phyloP scores from a whole-genome alignment of 257 asterid genomes.

The Solanum pennellii region DNA sequence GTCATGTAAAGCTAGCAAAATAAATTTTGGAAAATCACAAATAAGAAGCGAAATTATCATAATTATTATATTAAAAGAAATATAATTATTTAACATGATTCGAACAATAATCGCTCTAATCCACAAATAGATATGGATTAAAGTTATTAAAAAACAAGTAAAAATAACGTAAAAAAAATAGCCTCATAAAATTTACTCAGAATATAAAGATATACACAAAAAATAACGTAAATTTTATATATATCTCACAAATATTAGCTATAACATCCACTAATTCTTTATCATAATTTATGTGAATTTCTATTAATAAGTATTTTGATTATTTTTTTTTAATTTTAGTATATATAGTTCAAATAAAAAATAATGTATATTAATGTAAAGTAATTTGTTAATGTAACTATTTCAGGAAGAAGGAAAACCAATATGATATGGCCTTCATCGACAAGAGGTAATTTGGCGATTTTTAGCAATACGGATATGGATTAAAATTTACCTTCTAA shows the following conservation, averaged over 20 bases:
- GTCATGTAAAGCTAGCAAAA: neutral
- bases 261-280: neutral
- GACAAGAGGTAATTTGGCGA: conserved; percentile 22
- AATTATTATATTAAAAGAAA: no score
- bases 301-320: neutral
- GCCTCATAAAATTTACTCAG: neutral
- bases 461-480: no score
- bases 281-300: neutral
- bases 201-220: neutral
- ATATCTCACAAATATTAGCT: neutral
- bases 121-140: neutral
- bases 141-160: neutral
- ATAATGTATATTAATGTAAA: neutral
- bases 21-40: neutral
- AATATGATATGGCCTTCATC: conserved; percentile 16
- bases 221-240: neutral
- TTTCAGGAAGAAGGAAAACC: conserved; percentile 47
- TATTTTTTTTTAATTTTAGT: neutral
- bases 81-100: neutral
- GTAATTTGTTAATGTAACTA: neutral
- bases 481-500: no score
- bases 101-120: neutral
- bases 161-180: neutral
- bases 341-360: neutral
- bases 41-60: neutral